A percentile compares a stretch with the other conserved stretches of the same genome.
These are phyloP conservation scores for Lentinus tigrinus DNA, from an alignment of 768 basidiomycete species.

Conservation along the genomic window DNA sequence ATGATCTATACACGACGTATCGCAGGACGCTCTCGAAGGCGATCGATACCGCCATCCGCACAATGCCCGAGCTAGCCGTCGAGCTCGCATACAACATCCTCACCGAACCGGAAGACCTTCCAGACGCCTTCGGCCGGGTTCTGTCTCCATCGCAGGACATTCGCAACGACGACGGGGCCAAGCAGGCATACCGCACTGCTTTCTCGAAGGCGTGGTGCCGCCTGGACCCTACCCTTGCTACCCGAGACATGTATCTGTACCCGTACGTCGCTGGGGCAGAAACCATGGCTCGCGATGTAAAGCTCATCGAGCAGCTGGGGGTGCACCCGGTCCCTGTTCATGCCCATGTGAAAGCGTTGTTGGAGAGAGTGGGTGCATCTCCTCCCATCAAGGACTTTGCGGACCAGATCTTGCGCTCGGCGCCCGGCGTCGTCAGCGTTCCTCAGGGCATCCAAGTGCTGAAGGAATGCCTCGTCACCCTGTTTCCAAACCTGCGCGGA, in stretches of 20 bases:
- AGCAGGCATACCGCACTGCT: conserved; percentile 1
- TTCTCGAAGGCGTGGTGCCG: conserved; percentile 3
- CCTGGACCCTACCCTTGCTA: not conserved
- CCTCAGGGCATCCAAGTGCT: not conserved
- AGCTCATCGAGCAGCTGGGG: not conserved
- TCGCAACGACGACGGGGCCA: not conserved
- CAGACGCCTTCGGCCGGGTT: not conserved
- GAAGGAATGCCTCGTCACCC: not conserved
- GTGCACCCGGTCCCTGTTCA: not conserved
- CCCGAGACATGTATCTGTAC: not conserved
- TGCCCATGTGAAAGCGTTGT: not conserved
- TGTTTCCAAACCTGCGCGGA: not conserved
- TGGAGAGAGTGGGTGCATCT: not conserved
- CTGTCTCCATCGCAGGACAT: not conserved
- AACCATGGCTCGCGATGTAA: not conserved
- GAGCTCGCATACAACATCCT: conserved; percentile 10
- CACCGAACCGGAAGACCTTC: not conserved
- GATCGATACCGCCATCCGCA: not conserved
- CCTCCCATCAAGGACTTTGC: not conserved
- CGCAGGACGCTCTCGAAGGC: not conserved
- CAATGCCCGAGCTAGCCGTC: conserved; percentile 1
- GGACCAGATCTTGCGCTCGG: not conserved
- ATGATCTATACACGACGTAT: not conserved
- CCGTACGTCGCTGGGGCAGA: not conserved
- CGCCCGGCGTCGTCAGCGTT: not conserved